Evolutionary conservation across 2,329 filamentous ascomycete species (phyloP), one percentile per base, ranked within the genome.

Genomic region (Fusarium siculi): DNA sequence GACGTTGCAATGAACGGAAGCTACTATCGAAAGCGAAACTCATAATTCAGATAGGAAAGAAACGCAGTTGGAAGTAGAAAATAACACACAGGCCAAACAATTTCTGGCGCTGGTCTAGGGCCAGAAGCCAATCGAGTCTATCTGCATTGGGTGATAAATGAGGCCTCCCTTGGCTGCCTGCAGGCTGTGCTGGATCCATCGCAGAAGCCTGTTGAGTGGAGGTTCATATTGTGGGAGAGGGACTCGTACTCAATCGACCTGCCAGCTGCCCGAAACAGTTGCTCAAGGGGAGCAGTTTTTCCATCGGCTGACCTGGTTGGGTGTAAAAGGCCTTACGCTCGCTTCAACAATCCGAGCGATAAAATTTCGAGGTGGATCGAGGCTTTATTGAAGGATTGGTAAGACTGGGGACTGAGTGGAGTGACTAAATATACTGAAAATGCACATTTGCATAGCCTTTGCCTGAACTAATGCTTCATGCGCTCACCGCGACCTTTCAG

Each of bases 401-500:
- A 30, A 30, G 32, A 32, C 32, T 32, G 32, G 32, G 12, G 32
- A 32, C 11, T 32, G 32, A 52, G 47, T 7, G 12, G 47, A 34
- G n/a, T 15, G 6, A 1, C n/a, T 23, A 34, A 4, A 5, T 50
- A 34, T 5, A 23, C 5, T 3, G 4, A 19, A 14, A 14, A 11
- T 18, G 1, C 9, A 0, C 11, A 4, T 19, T 8, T 6, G 15
- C 2, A 7, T 37, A 9, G 19, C 12, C 14, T 8, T 9, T 4
- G 10, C 21, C 7, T 3, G 5, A 15, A 10, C 19, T 58, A 58
- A 30, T 58, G 32, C 8, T 61, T 72, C 73, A 74, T 74, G 2
- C 71, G 69, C 32, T 74, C 73, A 52, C 40, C 19, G 6, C 68
- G 73, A 14, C 25, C 12, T 7, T 72, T 52, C 23, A 74, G 8